phyloP scores from a whole-genome alignment of 2,329 filamentous ascomycete genomes.

The Mycosphaerelloides madeirae region DNA sequence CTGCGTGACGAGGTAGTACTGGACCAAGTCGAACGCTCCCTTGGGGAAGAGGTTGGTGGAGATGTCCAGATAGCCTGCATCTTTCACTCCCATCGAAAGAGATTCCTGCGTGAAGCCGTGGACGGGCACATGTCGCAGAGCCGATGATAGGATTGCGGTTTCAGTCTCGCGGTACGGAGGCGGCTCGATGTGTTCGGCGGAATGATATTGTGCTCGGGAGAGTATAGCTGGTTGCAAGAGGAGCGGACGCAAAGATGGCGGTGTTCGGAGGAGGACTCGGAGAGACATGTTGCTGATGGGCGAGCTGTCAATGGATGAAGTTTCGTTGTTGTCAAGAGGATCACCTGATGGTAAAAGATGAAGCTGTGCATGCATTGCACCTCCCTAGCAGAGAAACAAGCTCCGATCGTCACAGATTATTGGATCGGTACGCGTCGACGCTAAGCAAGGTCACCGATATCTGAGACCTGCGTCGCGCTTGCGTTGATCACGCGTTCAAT shows the following conservation, averaged over 20 bases:
- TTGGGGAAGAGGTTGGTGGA: constrained; percentile 76
- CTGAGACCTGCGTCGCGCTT: too few relatives aligned
- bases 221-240: constrained; percentile 17
- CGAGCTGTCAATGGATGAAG: too few relatives aligned
- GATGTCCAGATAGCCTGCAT: constrained; percentile 81
- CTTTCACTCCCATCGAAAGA: constrained; percentile 71
- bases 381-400: too few relatives aligned
- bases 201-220: constrained; percentile 57
- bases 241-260: constrained; percentile 23
- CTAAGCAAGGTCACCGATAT: too few relatives aligned
- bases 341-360: too few relatives aligned
- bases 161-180: constrained; percentile 65
- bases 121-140: constrained; percentile 69
- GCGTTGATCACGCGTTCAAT: too few relatives aligned
- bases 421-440: too few relatives aligned
- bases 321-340: too few relatives aligned
- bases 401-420: too few relatives aligned
- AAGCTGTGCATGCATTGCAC: too few relatives aligned
- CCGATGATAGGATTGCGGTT: constrained; percentile 72
- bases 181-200: constrained; percentile 61
- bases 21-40: constrained; percentile 75
- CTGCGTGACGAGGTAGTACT: constrained; percentile 67
- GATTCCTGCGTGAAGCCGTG: constrained; percentile 76
- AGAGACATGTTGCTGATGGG: constrained; percentile 16
- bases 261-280: constrained; percentile 25